Percentiles rank a stretch among this genome's conserved stretches.
phyloP scores from a whole-genome alignment of 176 grass and related monocot species.

The Eragrostis curvula region DNA sequence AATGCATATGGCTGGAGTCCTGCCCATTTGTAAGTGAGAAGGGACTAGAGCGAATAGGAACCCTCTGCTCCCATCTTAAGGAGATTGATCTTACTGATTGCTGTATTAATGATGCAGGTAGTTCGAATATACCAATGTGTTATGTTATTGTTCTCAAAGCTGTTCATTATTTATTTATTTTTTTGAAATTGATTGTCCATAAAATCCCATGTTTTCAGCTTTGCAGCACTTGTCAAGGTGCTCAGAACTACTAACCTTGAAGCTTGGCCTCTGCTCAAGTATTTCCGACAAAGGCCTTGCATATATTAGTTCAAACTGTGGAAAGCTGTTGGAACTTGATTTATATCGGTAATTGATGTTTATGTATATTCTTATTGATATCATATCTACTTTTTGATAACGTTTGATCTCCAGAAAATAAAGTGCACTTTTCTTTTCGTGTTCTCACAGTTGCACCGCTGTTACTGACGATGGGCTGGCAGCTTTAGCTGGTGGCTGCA shows the following conservation, averaged over 20 bases:
- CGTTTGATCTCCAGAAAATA: background rate
- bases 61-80: slow-evolving; percentile 59
- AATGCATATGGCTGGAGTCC: slow-evolving; percentile 65
- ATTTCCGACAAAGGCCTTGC: slow-evolving; percentile 65
- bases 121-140: background rate
- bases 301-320: slow-evolving; percentile 60
- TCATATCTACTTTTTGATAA: slow-evolving; percentile 5
- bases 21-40: slow-evolving; percentile 75
- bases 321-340: slow-evolving; percentile 70
- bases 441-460: slow-evolving; percentile 50
- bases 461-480: slow-evolving; percentile 73
- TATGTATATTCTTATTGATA: background rate
- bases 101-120: slow-evolving; percentile 57
- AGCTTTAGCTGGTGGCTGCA: slow-evolving; percentile 63
- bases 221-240: slow-evolving; percentile 66
- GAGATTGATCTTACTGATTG: slow-evolving; percentile 88
- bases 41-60: slow-evolving; percentile 53
- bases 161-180: too few species aligned
- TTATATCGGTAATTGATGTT: slow-evolving; percentile 63
- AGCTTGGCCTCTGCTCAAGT: slow-evolving; percentile 72
- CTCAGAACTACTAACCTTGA: slow-evolving; percentile 62
- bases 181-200: background rate
- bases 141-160: background rate
- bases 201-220: slow-evolving; percentile 46
- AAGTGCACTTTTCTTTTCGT: background rate